Base-by-base conservation (phyloP, 169 alveolate genomes). In the Eimeria necatrix region DNA sequence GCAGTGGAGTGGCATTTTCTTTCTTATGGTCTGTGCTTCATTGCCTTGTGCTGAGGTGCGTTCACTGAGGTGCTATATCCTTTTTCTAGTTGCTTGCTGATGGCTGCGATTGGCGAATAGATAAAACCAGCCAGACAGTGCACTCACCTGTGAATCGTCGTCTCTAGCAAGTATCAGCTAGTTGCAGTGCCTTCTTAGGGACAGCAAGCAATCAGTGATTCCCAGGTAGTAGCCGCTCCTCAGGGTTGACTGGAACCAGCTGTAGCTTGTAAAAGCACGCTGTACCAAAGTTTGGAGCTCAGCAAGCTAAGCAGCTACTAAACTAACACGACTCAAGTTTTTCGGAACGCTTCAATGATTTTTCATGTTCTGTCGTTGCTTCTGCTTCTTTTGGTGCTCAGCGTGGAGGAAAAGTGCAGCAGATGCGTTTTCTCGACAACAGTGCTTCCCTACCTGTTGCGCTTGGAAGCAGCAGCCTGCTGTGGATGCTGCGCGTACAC, bases 391-490 rank as follows among this genome's bases (percentile, higher is more conserved):
- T 61, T 86, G 83, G 68, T 86, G 22, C 76, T 60, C 84, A 64
- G 83, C 9, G 59, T 71, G 70, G 93, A 64, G 64, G 93, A 86
- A 14, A 61, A 48, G 51, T 61, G 84, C 93, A 86, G 93, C 93
- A 60, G 80, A 9, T 46, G 83, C 68, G 83, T 60, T 18, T 61
- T 60, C 20, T 32, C 93, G 10, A 64, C 68, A 2, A 61, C 93
- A 2, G 56, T 86, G 2, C 68, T 86, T n/a, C 93, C 83, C 68
- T 60, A 60, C 60, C 26, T 60, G 84, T 46, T 60, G 83, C 80
- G 93, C 10, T 53, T 60, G 68, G 93, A 86, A 48, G 80, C 61
- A 64, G 84, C 93, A 32, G 46, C 74, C 84, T 61, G 83, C 93
- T 86, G 93, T 68, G 64, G 84, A 41, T 61, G 80, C 61, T 61